phyloP scores from a whole-genome alignment of 257 asterid species.

The Primulina tabacum region DNA sequence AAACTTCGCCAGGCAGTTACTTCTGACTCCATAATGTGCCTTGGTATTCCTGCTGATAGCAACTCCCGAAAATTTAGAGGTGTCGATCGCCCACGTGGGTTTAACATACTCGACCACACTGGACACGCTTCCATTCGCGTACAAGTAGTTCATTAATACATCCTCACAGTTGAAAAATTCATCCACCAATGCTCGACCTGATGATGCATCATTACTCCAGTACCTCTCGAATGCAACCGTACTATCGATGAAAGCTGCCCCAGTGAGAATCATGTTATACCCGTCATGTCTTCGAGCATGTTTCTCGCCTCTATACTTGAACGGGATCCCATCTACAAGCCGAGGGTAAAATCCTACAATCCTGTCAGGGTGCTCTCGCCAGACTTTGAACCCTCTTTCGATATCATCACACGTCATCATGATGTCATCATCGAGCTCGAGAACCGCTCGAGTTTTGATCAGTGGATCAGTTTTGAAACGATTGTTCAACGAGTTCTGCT shows the following conservation, averaged over 20 bases:
- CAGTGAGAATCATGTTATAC: slow-evolving; percentile 82
- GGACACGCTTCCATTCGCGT: slow-evolving; percentile 61
- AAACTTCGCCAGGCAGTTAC: neutral
- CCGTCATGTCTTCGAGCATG: slow-evolving; percentile 71
- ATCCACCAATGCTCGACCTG: slow-evolving; percentile 66
- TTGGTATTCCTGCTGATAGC: neutral
- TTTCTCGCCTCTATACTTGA: slow-evolving; percentile 64
- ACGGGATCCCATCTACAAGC: slow-evolving; percentile 43
- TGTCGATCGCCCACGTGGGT: neutral
- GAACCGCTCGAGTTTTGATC: slow-evolving; percentile 75
- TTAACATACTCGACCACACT: slow-evolving; percentile 47
- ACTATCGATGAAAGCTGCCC: slow-evolving; percentile 82
- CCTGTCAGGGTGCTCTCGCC: slow-evolving; percentile 79
- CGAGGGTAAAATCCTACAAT: slow-evolving; percentile 92
- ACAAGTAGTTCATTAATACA: slow-evolving; percentile 79
- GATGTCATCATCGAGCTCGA: slow-evolving; percentile 96
- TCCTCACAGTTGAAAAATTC: slow-evolving; percentile 81
- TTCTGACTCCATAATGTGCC: neutral
- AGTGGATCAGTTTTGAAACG: slow-evolving; percentile 67
- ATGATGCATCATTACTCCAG: slow-evolving; percentile 63
- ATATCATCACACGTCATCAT: slow-evolving; percentile 91
- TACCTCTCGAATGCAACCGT: slow-evolving; percentile 66
- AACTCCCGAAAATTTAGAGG: neutral
- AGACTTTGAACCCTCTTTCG: slow-evolving; percentile 81
- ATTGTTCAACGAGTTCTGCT: slow-evolving; percentile 73